Evolutionary conservation across 1,284 basidiomycete species (phyloP).

Genomic region (Papiliotrema flavescens): DNA sequence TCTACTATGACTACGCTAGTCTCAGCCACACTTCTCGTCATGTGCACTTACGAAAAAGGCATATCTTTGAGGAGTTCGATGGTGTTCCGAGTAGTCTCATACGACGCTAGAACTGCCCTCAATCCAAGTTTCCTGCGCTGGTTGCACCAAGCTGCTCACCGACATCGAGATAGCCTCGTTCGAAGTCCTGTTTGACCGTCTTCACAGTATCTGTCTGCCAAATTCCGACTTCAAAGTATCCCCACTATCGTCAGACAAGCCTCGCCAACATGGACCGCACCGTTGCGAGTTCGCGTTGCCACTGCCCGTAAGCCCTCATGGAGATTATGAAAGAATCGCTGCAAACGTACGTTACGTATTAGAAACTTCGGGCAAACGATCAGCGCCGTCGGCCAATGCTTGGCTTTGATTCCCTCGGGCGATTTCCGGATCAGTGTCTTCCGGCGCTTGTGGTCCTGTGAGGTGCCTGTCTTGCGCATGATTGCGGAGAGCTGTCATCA

Average conservation of each 20-base stretch:
- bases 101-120: slow-evolving; percentile 34
- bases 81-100: slow-evolving; percentile 23
- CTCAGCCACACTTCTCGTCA: background rate
- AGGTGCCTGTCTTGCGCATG: slow-evolving; percentile 51
- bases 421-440: slow-evolving; percentile 23
- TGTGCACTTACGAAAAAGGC: slow-evolving; percentile 35
- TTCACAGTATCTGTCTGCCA: slow-evolving; percentile 18
- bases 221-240: slow-evolving; percentile 42
- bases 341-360: slow-evolving; percentile 43
- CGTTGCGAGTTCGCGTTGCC: slow-evolving; percentile 51
- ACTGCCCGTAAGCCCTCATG: slow-evolving; percentile 36
- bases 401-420: slow-evolving; percentile 15
- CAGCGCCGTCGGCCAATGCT: slow-evolving; percentile 43
- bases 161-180: slow-evolving; percentile 39
- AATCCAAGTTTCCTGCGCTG: too few relatives aligned
- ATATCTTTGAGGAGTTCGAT: slow-evolving; percentile 33
- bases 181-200: slow-evolving; percentile 16
- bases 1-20: slow-evolving; percentile 41
- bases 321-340: slow-evolving; percentile 8
- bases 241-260: slow-evolving; percentile 31
- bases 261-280: slow-evolving; percentile 18
- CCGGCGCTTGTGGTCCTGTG: slow-evolving; percentile 35
- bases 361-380: slow-evolving; percentile 49
- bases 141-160: slow-evolving; percentile 26
- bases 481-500: slow-evolving; percentile 49